These are phyloP conservation scores for Globisporangium sylvaticum DNA, from an alignment of 352 stramenopile genomes.

Conservation along the genomic window DNA sequence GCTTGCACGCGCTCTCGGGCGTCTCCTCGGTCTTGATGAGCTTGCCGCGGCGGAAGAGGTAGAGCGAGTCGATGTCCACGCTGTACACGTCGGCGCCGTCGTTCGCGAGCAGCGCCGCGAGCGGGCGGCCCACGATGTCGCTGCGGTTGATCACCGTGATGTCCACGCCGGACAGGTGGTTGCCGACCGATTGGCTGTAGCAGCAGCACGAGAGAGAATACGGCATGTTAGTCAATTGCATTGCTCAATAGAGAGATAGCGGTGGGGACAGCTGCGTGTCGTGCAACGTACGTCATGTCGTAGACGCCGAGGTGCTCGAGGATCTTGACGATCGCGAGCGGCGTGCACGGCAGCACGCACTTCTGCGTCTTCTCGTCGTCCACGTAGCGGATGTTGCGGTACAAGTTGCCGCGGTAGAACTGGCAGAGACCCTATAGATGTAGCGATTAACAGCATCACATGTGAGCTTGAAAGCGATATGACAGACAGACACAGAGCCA, in stretches of 20 bases:
- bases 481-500: background rate
- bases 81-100: slow-evolving; percentile 95
- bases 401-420: slow-evolving; percentile 96
- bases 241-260: background rate
- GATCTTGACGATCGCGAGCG: slow-evolving; percentile 94
- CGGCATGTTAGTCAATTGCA: background rate
- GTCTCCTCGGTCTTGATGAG: slow-evolving; percentile 85
- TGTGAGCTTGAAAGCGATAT: background rate
- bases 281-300: slow-evolving; percentile 47
- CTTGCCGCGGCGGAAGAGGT: slow-evolving; percentile 91
- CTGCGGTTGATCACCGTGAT: slow-evolving; percentile 97
- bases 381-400: slow-evolving; percentile 96
- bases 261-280: too few species aligned
- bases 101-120: slow-evolving; percentile 95
- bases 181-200: slow-evolving; percentile 32
- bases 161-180: slow-evolving; percentile 79
- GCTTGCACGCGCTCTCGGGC: slow-evolving; percentile 81
- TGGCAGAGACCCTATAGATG: slow-evolving; percentile 80
- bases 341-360: slow-evolving; percentile 96
- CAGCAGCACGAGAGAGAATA: background rate
- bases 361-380: slow-evolving; percentile 90
- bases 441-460: background rate
- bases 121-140: slow-evolving; percentile 94
- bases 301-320: slow-evolving; percentile 90
- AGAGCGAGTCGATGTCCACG: slow-evolving; percentile 95